Evolutionary conservation across 768 basidiomycete species (phyloP).

Genomic region (Pleurotus giganteus): DNA sequence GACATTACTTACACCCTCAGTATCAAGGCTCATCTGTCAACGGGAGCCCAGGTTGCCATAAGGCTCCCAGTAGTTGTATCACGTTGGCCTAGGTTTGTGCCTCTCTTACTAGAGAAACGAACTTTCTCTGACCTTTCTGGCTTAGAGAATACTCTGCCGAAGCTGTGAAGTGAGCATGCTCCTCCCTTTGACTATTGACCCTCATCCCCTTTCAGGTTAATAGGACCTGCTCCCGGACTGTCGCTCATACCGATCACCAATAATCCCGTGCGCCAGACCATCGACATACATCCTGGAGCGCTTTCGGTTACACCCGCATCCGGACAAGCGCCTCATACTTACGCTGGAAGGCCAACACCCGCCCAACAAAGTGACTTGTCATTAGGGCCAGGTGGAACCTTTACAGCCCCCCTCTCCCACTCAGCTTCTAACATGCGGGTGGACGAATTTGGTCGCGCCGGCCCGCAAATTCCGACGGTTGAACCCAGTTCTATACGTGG

Average conservation of each 20-base stretch:
- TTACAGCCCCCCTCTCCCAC: not conserved
- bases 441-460: slow-evolving; percentile 4
- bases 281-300: not conserved
- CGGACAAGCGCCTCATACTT: not conserved
- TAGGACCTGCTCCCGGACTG: slow-evolving; percentile 45
- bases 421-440: not conserved
- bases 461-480: not conserved
- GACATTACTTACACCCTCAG: slow-evolving; percentile 80
- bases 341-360: slow-evolving; percentile 1
- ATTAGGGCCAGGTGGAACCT: slow-evolving; percentile 8
- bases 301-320: not conserved
- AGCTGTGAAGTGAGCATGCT: slow-evolving; percentile 48
- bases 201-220: slow-evolving; percentile 32
- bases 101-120: not conserved
- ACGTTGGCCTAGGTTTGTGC: slow-evolving; percentile 77
- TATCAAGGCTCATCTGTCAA: slow-evolving; percentile 77
- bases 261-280: not conserved
- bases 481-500: not conserved
- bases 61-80: slow-evolving; percentile 80
- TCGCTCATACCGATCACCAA: slow-evolving; percentile 32
- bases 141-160: slow-evolving; percentile 67
- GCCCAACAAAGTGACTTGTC: slow-evolving; percentile 8
- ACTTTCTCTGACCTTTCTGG: slow-evolving; percentile 8
- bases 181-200: slow-evolving; percentile 26
- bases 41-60: slow-evolving; percentile 60